phyloP scores from a whole-genome alignment of 495 filamentous ascomycete species.

The Daldinia vernicosa region DNA sequence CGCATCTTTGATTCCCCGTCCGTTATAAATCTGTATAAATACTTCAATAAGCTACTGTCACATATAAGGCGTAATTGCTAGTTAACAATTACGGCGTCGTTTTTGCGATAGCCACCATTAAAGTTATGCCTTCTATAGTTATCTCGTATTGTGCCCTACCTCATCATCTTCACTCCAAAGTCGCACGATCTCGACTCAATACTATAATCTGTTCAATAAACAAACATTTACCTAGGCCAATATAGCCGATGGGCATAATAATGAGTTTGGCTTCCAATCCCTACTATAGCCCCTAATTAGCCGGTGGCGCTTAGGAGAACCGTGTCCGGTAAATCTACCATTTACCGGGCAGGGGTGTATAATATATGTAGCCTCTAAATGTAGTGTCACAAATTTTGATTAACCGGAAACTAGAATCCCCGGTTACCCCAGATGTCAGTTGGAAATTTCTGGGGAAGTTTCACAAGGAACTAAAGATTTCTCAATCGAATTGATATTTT shows the following conservation, averaged over 20 bases:
- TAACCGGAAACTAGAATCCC: not conserved
- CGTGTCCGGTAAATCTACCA: not conserved
- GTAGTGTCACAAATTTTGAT: not conserved
- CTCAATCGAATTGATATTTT: not conserved
- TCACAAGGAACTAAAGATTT: not conserved
- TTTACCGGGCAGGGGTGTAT: not conserved
- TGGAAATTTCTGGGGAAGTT: not conserved
- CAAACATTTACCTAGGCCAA: not conserved
- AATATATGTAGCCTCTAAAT: not conserved
- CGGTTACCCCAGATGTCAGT: not conserved
- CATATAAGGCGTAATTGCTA: too few species aligned
- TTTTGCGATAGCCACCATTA: too few species aligned
- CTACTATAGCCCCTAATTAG: not conserved
- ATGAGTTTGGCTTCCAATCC: not conserved
- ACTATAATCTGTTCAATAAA: not conserved
- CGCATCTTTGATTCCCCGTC: too few species aligned
- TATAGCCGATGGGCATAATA: not conserved
- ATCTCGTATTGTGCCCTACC: too few species aligned
- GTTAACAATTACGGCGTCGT: too few species aligned
- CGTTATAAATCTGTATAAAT: too few species aligned
- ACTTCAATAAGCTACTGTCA: too few species aligned
- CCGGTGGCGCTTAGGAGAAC: not conserved
- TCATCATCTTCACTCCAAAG: not conserved
- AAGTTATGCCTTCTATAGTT: too few species aligned
- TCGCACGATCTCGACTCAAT: not conserved